phyloP scores from a whole-genome alignment of 176 grass and related monocot species.

The Aegilops speltoides region DNA sequence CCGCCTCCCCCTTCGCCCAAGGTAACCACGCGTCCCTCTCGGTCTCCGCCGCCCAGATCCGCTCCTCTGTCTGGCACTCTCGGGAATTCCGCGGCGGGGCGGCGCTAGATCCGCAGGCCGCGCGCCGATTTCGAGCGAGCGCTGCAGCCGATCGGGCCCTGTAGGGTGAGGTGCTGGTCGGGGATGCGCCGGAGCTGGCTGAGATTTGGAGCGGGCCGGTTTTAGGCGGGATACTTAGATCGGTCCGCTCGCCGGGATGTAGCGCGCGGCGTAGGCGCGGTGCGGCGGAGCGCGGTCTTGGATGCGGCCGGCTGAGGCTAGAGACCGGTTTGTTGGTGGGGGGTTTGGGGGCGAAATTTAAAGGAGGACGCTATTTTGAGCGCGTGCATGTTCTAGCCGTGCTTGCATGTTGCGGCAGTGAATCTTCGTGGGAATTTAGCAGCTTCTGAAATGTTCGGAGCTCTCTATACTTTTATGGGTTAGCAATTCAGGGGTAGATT shows the following conservation, averaged over 20 bases:
- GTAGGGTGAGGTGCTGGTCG: background rate
- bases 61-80: slow-evolving; percentile 2
- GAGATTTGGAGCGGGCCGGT: background rate
- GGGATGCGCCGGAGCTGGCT: background rate
- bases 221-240: background rate
- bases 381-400: background rate
- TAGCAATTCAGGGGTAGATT: background rate
- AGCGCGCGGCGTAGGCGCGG: background rate
- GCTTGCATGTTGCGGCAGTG: background rate
- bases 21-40: slow-evolving; percentile 27
- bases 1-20: slow-evolving; percentile 56
- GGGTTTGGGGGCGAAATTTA: background rate
- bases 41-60: slow-evolving; percentile 13
- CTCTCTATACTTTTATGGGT: background rate
- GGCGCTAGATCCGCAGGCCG: slow-evolving; percentile 26
- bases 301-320: background rate
- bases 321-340: background rate
- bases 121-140: background rate
- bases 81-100: slow-evolving; percentile 14
- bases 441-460: background rate
- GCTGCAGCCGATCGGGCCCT: background rate
- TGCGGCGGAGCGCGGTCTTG: background rate
- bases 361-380: background rate
- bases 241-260: background rate
- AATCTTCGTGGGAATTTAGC: background rate